phyloP scores from a whole-genome alignment of 495 filamentous ascomycete species.

The Lasiosphaeria hispida region DNA sequence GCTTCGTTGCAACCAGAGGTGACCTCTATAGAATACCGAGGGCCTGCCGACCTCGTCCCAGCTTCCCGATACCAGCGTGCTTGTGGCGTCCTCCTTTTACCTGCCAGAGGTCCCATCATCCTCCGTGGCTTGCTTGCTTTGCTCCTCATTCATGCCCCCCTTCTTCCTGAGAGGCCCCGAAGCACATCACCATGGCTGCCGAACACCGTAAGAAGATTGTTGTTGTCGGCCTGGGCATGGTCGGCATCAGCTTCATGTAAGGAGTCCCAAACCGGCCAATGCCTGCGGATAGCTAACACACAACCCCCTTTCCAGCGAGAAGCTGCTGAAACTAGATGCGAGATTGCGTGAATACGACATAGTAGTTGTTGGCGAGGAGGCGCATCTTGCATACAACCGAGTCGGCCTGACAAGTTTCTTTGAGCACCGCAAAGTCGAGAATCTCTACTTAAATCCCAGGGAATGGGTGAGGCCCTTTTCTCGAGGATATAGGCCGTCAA shows the following conservation, averaged over 20 bases:
- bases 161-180: no score
- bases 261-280: conserved; percentile 21
- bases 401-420: conserved; percentile 96
- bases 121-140: background rate
- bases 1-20: no score
- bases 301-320: conserved; percentile 54
- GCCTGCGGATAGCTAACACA: conserved; percentile 25
- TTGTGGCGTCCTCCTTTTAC: no score
- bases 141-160: background rate
- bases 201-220: conserved; percentile 68
- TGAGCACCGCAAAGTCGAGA: conserved; percentile 83
- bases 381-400: conserved; percentile 90
- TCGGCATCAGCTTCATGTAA: conserved; percentile 91
- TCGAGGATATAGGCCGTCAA: no score
- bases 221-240: conserved; percentile 92
- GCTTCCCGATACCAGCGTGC: no score
- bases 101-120: no score
- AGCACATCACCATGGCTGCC: conserved; percentile 31
- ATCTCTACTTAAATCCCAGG: conserved; percentile 82
- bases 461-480: conserved; percentile 68
- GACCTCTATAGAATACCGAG: no score
- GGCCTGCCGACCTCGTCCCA: no score
- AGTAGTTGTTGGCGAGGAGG: conserved; percentile 88
- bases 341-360: conserved; percentile 77
- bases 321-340: conserved; percentile 81